Evolutionary conservation across 2,329 filamentous ascomycete genomes (phyloP), one percentile per base, ranked within the genome.

Genomic region (Torrubiellomyces zombiae): DNA sequence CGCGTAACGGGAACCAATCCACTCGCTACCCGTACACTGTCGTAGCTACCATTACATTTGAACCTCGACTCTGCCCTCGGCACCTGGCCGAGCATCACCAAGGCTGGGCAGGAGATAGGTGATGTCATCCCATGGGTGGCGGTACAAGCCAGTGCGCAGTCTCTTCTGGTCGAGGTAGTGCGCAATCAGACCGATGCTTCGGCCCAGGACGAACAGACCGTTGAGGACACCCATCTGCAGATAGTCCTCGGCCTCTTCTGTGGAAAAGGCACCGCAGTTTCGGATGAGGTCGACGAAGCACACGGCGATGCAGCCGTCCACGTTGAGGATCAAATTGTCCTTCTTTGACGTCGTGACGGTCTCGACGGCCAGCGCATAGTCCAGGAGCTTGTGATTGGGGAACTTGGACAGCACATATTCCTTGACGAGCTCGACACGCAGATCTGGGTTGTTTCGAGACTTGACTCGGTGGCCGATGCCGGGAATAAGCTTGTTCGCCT

Each of bases 91-190:
- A 35, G 73, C 67, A 50, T 76, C 67, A 44, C 67, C 63, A 34
- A 92, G 63, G 56, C 68, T 79, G 47, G 83, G 83, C 42, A 93
- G 75, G 42, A 93, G 70, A 61, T 93, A 92, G 39, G 83, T 93
- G 51, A 93, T 93, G 55, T 93, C 85, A 53, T 93, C 89, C 89
- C 89, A 95, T 51, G 89, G 89, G 72, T 93, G 83, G 54, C 89
- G 79, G 79, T 98, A 98, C 38, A 98, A 74, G 54, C 89, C 89
- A 48, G 89, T 98, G 47, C 86, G 79, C 57, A 98, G 71, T 59
- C 89, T 75, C 85, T 98, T 98, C 73, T 98, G 89, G 64, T 98
- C 89, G 45, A 98, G 75, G 71, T 86, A 95, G 62, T 98, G 89
- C 48, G 89, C 89, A 77, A 98, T 98, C 40, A 98, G 69, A 80